Conservation (phyloP, 2,329 filamentous ascomycete species). For the Fusarium paranaense region DNA sequence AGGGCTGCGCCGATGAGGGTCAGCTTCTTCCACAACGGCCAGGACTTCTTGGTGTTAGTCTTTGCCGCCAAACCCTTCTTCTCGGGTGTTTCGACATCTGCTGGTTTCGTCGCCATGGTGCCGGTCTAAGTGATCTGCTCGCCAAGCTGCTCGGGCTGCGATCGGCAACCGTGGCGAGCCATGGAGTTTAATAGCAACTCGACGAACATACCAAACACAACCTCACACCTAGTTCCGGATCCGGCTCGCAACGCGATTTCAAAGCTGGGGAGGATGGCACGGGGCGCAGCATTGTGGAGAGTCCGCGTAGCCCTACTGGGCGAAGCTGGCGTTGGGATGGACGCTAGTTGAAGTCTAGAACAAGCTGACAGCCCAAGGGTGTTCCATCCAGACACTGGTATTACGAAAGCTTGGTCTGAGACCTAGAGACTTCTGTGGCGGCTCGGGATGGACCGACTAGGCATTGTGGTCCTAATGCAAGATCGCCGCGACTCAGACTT, state of each 20-base stretch:
- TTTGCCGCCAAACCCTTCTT: conserved; percentile 11
- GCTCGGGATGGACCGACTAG: conserved; percentile 31
- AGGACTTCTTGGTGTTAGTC: conserved; percentile 22
- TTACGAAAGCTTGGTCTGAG: background rate
- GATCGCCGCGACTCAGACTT: background rate
- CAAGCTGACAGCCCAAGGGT: conserved; percentile 13
- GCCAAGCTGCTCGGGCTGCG: background rate
- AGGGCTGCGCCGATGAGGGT: conserved; percentile 40
- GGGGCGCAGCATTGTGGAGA: conserved; percentile 29
- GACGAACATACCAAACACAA: conserved; percentile 18
- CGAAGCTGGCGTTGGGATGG: conserved; percentile 22
- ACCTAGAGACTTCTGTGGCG: background rate
- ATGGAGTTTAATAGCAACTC: conserved; percentile 10
- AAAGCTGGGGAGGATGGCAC: background rate
- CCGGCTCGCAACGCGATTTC: conserved; percentile 18
- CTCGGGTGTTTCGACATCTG: conserved; percentile 4
- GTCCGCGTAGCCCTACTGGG: conserved; percentile 9
- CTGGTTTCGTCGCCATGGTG: conserved; percentile 17
- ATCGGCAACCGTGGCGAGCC: background rate
- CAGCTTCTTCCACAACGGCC: conserved; percentile 49
- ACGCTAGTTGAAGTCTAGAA: conserved; percentile 24
- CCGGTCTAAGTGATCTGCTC: background rate
- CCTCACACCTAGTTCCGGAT: conserved; percentile 28
- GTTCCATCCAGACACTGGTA: background rate
- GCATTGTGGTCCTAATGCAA: background rate